phyloP scores from a whole-genome alignment of 495 filamentous ascomycete genomes.

The Halenospora varia region DNA sequence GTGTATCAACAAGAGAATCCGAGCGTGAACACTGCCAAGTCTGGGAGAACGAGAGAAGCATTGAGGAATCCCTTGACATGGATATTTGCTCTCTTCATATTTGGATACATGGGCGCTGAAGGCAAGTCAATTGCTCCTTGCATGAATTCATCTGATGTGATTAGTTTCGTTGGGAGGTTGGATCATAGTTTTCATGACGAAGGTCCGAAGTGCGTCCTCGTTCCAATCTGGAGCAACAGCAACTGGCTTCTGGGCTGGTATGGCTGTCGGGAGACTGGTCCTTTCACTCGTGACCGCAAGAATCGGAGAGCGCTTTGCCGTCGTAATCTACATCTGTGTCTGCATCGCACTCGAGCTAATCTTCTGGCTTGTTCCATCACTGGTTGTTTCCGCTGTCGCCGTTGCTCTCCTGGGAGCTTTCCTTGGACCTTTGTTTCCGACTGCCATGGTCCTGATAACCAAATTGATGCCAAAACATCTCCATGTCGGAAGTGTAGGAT shows the following conservation, averaged over 20 bases:
- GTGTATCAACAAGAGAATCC: constrained; percentile 53
- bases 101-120: constrained; percentile 80
- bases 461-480: constrained; percentile 72
- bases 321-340: constrained; percentile 53
- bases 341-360: constrained; percentile 67
- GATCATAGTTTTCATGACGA: constrained; percentile 82
- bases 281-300: constrained; percentile 62
- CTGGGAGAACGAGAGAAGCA: constrained; percentile 45
- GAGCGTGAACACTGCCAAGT: constrained; percentile 29
- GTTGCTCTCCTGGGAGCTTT: constrained; percentile 73
- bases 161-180: constrained; percentile 76
- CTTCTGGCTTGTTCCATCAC: constrained; percentile 79
- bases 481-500: constrained; percentile 78
- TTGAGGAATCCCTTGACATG: constrained; percentile 60
- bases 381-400: constrained; percentile 66
- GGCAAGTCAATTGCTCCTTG: not conserved
- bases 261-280: constrained; percentile 69
- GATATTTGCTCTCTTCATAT: constrained; percentile 70
- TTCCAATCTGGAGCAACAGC: constrained; percentile 70
- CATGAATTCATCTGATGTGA: not conserved
- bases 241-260: constrained; percentile 80
- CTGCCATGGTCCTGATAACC: constrained; percentile 68
- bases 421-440: constrained; percentile 77
- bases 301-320: constrained; percentile 64
- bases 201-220: constrained; percentile 64